Conservation (phyloP, 305 asterid species). For the Lippia alba region DNA sequence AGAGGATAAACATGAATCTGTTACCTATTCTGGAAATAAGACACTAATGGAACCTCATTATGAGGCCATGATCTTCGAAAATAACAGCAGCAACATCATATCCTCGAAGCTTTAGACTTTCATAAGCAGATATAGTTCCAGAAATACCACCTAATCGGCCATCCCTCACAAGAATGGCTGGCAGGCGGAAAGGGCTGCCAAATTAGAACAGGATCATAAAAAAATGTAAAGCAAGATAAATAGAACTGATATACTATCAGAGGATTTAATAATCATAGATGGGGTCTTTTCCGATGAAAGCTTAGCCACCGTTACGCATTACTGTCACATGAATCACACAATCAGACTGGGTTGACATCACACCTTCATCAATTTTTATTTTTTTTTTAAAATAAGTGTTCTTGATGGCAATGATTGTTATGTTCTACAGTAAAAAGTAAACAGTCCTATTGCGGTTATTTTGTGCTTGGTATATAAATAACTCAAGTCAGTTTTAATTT, state of each 20-base stretch:
- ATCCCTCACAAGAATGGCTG: slow-evolving; percentile 95
- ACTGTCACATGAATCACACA: slow-evolving; percentile 9
- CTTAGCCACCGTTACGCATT: slow-evolving; percentile 16
- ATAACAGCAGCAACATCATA: slow-evolving; percentile 88
- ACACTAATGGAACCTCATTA: slow-evolving; percentile 71
- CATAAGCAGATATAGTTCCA: slow-evolving; percentile 96
- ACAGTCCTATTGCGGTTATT: background rate
- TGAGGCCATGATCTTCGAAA: slow-evolving; percentile 87
- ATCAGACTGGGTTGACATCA: slow-evolving; percentile 20
- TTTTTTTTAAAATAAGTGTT: background rate
- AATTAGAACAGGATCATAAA: slow-evolving; percentile 39
- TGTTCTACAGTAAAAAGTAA: background rate
- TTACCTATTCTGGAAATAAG: slow-evolving; percentile 79
- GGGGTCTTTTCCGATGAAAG: slow-evolving; percentile 8
- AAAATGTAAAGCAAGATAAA: slow-evolving; percentile 17
- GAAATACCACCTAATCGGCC: slow-evolving; percentile 97
- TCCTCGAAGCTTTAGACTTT: slow-evolving; percentile 86
- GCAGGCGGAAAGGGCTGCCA: slow-evolving; percentile 90
- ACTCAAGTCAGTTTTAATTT: slow-evolving; percentile 16
- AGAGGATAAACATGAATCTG: slow-evolving; percentile 1
- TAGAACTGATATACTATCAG: background rate
- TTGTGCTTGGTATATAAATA: slow-evolving; percentile 11
- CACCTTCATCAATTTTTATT: slow-evolving; percentile 21
- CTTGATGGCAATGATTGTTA: background rate
- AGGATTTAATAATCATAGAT: slow-evolving; percentile 5